phyloP scores from a whole-genome alignment of 2,329 filamentous ascomycete genomes.

The Ampelomyces quisqualis region DNA sequence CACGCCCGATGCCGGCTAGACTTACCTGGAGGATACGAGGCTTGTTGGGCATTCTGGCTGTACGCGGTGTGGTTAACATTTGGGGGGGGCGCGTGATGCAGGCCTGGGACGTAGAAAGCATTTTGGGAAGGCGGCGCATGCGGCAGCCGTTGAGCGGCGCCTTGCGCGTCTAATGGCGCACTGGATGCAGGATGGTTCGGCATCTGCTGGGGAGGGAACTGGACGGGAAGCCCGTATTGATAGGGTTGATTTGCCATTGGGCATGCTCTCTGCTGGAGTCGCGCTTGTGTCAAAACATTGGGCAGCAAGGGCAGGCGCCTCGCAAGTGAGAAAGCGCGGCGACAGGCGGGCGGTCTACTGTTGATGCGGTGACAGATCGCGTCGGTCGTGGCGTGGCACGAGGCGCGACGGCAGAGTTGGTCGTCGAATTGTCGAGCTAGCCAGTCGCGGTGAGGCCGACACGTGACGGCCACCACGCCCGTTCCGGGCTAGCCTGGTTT shows the following conservation, averaged over 20 bases:
- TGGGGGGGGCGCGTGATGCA: slow-evolving; percentile 16
- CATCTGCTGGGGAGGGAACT: slow-evolving; percentile 17
- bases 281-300: slow-evolving; percentile 19
- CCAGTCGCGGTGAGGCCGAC: too few species aligned
- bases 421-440: not conserved
- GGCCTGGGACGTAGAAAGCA: slow-evolving; percentile 14
- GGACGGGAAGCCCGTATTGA: slow-evolving; percentile 27
- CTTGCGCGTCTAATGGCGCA: slow-evolving; percentile 10
- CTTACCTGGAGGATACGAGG: slow-evolving; percentile 20
- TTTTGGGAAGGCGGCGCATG: slow-evolving; percentile 17
- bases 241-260: slow-evolving; percentile 36
- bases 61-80: slow-evolving; percentile 29
- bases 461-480: too few species aligned
- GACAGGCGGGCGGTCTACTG: slow-evolving; percentile 1
- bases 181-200: slow-evolving; percentile 6
- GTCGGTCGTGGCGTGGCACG: slow-evolving; percentile 2
- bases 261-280: slow-evolving; percentile 11
- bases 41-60: slow-evolving; percentile 27
- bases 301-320: slow-evolving; percentile 1
- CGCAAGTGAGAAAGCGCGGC: slow-evolving; percentile 4
- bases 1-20: not conserved
- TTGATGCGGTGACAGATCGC: slow-evolving; percentile 6
- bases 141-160: slow-evolving; percentile 12
- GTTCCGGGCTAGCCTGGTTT: too few species aligned
- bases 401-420: not conserved